phyloP scores from a whole-genome alignment of 352 stramenopile species.

The Pelagophyceae sp. region DNA sequence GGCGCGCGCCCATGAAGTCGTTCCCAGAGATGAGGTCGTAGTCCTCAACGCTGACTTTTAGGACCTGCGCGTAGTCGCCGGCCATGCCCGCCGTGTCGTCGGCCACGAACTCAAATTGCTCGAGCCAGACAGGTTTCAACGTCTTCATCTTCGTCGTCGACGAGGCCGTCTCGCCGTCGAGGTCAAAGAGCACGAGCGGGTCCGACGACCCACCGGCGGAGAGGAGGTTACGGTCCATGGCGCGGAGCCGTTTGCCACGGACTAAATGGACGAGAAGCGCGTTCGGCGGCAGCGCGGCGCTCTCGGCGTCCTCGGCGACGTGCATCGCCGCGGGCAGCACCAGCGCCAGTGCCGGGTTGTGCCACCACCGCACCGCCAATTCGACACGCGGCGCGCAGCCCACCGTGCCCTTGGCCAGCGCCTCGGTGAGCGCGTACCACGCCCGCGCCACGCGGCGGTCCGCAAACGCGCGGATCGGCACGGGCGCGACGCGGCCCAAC shows the following conservation, averaged over 20 bases:
- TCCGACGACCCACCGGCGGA: slow-evolving; percentile 10
- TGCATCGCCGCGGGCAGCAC: neutral
- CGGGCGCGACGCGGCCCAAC: too few relatives aligned
- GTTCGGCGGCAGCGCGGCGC: slow-evolving; percentile 7
- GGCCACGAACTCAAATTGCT: slow-evolving; percentile 18
- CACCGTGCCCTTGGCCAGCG: neutral
- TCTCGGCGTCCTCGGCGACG: neutral
- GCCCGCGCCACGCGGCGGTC: neutral
- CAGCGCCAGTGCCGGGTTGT: slow-evolving; percentile 14
- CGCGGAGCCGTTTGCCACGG: slow-evolving; percentile 12
- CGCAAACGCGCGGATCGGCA: too few relatives aligned
- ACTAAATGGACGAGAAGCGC: slow-evolving; percentile 19
- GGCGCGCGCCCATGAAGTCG: slow-evolving; percentile 19
- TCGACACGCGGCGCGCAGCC: slow-evolving; percentile 11
- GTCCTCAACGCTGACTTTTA: slow-evolving; percentile 9
- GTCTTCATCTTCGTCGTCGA: slow-evolving; percentile 20
- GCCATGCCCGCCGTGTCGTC: neutral
- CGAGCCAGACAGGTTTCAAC: slow-evolving; percentile 21
- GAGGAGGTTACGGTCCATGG: slow-evolving; percentile 29
- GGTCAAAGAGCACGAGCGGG: slow-evolving; percentile 10
- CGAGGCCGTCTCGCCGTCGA: slow-evolving; percentile 17
- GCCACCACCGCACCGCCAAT: slow-evolving; percentile 13
- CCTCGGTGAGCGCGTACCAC: neutral
- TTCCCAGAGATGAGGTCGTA: slow-evolving; percentile 20
- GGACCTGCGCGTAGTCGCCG: slow-evolving; percentile 1